Conservation (phyloP, 495 filamentous ascomycete genomes). For the Patellaria atrata region DNA sequence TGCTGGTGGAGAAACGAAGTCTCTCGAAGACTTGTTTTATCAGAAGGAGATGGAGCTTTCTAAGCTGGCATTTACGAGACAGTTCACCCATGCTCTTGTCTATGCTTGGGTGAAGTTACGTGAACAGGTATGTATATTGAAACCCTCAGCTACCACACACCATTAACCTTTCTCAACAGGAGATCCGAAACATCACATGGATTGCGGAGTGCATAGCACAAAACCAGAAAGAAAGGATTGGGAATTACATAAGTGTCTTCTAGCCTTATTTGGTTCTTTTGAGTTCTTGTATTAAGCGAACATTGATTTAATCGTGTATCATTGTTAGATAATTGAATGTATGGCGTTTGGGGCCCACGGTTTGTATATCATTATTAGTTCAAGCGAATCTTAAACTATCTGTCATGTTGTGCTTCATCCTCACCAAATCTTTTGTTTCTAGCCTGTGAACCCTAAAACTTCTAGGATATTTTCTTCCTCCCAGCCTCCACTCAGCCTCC, state of each 20-base stretch:
- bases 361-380: too few species aligned
- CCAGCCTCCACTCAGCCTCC: too few species aligned
- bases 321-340: too few species aligned
- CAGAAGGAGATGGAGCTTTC: constrained; percentile 98
- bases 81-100: constrained; percentile 89
- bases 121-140: constrained; percentile 62
- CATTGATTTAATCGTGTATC: too few species aligned
- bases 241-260: constrained; percentile 97
- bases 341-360: too few species aligned
- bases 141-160: constrained; percentile 5
- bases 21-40: constrained; percentile 94
- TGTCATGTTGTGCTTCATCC: too few species aligned
- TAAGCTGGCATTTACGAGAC: constrained; percentile 85
- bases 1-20: constrained; percentile 55
- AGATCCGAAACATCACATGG: constrained; percentile 99
- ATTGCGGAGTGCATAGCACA: constrained; percentile 99
- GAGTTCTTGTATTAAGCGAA: too few species aligned
- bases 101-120: constrained; percentile 97
- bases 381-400: too few species aligned
- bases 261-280: constrained; percentile 29
- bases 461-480: too few species aligned
- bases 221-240: constrained; percentile 97
- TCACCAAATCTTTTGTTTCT: too few species aligned
- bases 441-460: too few species aligned
- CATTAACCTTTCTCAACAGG: constrained; percentile 37